Evolutionary conservation across 345 rosid species (phyloP).

Genomic region (Eucalyptus polyanthemos): DNA sequence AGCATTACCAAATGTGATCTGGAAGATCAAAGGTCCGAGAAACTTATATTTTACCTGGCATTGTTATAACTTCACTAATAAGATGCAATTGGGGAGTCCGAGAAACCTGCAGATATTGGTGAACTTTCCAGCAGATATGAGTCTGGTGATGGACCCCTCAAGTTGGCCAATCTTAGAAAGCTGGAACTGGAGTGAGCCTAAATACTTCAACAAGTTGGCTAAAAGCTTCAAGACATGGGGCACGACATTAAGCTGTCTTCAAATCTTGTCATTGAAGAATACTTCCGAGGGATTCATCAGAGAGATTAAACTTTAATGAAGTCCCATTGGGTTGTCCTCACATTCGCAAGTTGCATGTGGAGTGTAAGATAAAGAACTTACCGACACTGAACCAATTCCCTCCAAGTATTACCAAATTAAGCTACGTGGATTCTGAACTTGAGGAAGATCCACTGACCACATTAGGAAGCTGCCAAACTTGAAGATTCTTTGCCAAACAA

Average conservation of each 20-base stretch:
- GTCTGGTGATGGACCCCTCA: neutral
- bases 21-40: neutral
- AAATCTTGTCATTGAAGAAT: neutral
- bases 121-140: neutral
- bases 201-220: neutral
- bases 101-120: neutral
- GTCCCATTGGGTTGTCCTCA: neutral
- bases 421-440: neutral
- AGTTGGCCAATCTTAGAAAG: neutral
- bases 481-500: neutral
- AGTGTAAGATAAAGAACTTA: neutral
- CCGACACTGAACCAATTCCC: neutral
- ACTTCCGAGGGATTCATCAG: neutral
- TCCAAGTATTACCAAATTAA: neutral
- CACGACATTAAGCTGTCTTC: neutral
- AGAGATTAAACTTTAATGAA: neutral
- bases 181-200: neutral
- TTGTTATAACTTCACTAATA: neutral
- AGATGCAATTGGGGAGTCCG: neutral
- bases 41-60: neutral
- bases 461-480: neutral
- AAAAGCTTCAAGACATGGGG: neutral
- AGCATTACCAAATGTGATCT: neutral
- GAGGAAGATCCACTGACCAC: neutral
- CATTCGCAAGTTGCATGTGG: neutral